Base-by-base conservation (phyloP, 805 yeast species). In the Saccharomycopsis fibuligera region DNA sequence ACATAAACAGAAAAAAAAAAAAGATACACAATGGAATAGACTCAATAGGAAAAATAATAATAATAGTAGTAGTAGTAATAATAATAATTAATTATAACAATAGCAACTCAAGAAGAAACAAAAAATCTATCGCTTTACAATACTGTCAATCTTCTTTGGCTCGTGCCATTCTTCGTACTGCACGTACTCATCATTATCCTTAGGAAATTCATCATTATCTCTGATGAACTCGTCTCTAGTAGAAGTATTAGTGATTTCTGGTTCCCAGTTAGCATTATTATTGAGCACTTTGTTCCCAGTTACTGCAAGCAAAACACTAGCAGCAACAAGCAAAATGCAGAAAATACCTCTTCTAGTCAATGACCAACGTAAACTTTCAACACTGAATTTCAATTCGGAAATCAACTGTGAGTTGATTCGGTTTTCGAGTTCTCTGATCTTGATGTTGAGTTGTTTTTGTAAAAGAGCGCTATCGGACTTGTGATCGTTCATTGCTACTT, bases 331-430 rank as follows among this genome's bases (percentile, higher is more conserved):
- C 23, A 53, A 36, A n/a, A 53, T 53, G 29, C 53, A 50, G 39
- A 86, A 70, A 30, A 93, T 68, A 8, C 97, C 97, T 62, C 93
- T 77, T 49, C 96, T 73, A 1, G 96, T 89, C 40, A 91, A 79
- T 60, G 87, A 88, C 99, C 99, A 91, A 58, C 98, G 73, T 53
- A 91, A 72, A 50, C 82, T 79, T 65, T 91, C 99, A 49, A 88
- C 86, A 49, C 88, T 93, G 0, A 93, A 82, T 60, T 87, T 79
- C 61, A 89, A 76, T 5, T 86, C 93, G 30, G 93, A 81, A 53
- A 81, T 79, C 56, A 93, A 73, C 56, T 85, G 85, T 3, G 93
- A 85, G 22, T 86, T 78, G 51, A 91, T 90, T 56, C 87, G 81
- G 65, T 88, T 89, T 56, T 85, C 81, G 41, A 91, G 74, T 59